Percentiles rank a stretch among this genome's conserved stretches.
phyloP scores from a whole-genome alignment of 2,329 filamentous ascomycete species.

The Blastomyces silverae region DNA sequence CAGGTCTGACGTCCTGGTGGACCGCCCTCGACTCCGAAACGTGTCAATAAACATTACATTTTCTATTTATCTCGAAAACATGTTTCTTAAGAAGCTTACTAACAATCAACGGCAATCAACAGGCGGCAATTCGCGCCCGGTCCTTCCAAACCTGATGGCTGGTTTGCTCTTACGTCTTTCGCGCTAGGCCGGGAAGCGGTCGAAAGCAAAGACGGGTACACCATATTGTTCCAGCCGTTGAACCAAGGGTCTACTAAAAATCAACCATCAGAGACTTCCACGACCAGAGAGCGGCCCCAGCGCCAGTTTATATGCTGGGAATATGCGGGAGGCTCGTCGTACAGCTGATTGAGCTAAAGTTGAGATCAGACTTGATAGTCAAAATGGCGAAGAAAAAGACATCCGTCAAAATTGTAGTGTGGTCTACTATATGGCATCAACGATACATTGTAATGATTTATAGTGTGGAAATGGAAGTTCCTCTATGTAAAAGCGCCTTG shows the following conservation, averaged over 20 bases:
- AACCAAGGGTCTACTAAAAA: conserved; percentile 12
- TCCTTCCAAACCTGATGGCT: conserved; percentile 20
- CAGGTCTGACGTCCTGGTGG: not conserved
- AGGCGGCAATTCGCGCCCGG: conserved; percentile 15
- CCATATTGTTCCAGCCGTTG: conserved; percentile 24
- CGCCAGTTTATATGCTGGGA: conserved; percentile 36
- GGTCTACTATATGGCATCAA: not conserved
- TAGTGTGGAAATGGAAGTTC: not conserved
- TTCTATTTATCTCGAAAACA: not conserved
- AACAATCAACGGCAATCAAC: not conserved
- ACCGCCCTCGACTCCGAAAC: not conserved
- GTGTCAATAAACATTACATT: not conserved
- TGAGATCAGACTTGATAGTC: not conserved
- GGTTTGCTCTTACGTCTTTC: conserved; percentile 34
- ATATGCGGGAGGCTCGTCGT: conserved; percentile 30
- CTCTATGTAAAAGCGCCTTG: not conserved
- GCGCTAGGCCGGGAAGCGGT: conserved; percentile 34
- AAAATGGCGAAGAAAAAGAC: not conserved
- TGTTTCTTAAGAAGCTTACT: not conserved
- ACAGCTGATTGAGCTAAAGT: not conserved
- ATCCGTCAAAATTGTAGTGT: not conserved
- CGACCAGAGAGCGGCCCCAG: not conserved
- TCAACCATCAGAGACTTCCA: conserved; percentile 1
- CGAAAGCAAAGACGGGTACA: conserved; percentile 38
- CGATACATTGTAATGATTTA: not conserved